Percentiles rank a stretch among this genome's conserved stretches.
Evolutionary conservation across 306 rosid genomes (phyloP).

Genomic region (Trifolium fragiferum): DNA sequence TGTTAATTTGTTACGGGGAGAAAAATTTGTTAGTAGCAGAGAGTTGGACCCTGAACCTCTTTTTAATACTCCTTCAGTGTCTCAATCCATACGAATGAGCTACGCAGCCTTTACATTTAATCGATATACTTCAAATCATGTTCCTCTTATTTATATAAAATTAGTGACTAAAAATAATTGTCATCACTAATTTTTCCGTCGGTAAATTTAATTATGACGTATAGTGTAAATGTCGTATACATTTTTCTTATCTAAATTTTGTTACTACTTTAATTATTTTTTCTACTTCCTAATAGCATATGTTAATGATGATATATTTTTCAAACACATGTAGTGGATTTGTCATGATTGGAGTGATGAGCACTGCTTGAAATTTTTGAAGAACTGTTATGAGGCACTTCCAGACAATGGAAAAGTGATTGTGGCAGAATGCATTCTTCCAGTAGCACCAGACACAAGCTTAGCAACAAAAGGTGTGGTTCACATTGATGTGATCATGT

Average conservation of each 20-base stretch:
- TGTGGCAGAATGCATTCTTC: constrained; percentile 91
- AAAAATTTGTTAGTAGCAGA: no score
- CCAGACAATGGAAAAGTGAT: constrained; percentile 86
- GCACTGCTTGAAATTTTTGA: constrained; percentile 79
- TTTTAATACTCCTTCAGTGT: no score
- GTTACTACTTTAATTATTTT: neutral
- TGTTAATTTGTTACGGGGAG: no score
- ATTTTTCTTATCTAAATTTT: neutral
- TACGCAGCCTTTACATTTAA: neutral
- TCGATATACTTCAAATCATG: neutral
- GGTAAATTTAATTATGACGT: neutral
- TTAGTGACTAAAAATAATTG: neutral
- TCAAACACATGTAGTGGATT: constrained; percentile 60
- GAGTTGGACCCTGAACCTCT: no score
- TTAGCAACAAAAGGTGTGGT: constrained; percentile 79
- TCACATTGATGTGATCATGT: constrained; percentile 82
- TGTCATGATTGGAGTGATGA: constrained; percentile 97
- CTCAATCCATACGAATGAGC: no score
- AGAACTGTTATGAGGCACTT: constrained; percentile 79
- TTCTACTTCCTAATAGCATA: neutral
- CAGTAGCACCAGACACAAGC: constrained; percentile 78
- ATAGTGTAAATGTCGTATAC: no score
- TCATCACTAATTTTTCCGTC: neutral
- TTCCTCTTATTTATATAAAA: constrained; percentile 20
- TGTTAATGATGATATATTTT: neutral